Base-by-base conservation (phyloP, 306 rosid species). In the Prunus kanzakura region DNA sequence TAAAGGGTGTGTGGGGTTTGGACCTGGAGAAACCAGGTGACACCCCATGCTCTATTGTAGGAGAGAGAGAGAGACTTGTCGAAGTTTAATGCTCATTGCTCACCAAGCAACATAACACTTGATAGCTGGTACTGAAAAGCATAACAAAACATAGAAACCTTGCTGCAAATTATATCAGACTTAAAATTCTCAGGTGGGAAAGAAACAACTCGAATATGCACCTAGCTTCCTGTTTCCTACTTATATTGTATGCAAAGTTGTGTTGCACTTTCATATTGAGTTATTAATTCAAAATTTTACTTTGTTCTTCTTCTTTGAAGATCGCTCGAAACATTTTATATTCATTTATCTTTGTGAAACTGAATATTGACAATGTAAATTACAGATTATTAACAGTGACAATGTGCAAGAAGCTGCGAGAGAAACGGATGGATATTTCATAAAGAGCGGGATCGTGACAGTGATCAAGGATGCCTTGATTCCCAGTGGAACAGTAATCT, bases 401-500 rank as follows among this genome's bases (percentile, higher is more conserved):
- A 76, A 46, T 76, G 96, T 96, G 58, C 99, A 92, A 92, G 98
- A 96, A 91, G 96, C 98, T 25, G 98, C 99, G 65, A 89, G 99
- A 74, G 99, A 96, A 85, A 89, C 98, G 7, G 98, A 96, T 56
- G 99, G 99, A 6, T 96, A 95, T 73, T 95, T 95, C 91, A 95
- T 95, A 74, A 92, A 95, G 87, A 92, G 99, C 61, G 98, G 97
- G 47, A 96, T 92, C 0, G 99, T 96, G 27, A 96, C 99, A 3
- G 84, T 92, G 78, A 92, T 92, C 86, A 96, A 96, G 87, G 99
- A 96, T 84, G 98, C 99, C 62, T 84, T 88, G 76, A 89, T 96
- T 88, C 98, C 99, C 4, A 67, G 97, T 58, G 97, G 98, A 83
- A 91, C 93, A 8, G 81, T 91, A 45, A 92, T 96, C 83, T 87